Percentiles rank a stretch among this genome's conserved stretches.
Conservation (phyloP, 768 basidiomycete species). For the Strobilomyces confusus region DNA sequence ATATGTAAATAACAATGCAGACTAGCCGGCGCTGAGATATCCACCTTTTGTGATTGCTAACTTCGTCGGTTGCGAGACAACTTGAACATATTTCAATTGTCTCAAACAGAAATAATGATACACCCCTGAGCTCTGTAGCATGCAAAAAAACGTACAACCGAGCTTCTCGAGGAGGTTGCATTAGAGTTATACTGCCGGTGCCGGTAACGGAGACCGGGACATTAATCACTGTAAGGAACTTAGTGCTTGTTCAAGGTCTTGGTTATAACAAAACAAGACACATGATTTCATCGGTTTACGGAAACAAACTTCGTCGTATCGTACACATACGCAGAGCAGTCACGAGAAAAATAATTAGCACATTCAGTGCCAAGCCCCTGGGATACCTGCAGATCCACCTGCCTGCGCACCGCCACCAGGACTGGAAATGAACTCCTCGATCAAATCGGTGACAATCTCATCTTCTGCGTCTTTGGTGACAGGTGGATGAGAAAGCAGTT, state of each 20-base stretch:
- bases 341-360: neutral
- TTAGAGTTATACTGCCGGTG: too few species aligned
- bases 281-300: neutral
- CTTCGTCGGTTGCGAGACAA: neutral
- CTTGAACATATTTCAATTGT: too few species aligned
- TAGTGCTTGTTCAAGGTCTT: too few species aligned
- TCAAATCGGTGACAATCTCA: slow-evolving; percentile 57
- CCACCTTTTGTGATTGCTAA: neutral
- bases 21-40: neutral
- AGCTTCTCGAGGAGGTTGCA: too few species aligned
- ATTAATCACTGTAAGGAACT: too few species aligned
- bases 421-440: slow-evolving; percentile 55
- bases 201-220: too few species aligned
- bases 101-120: too few species aligned
- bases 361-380: slow-evolving; percentile 45
- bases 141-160: too few species aligned
- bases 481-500: slow-evolving; percentile 40
- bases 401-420: slow-evolving; percentile 37
- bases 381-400: slow-evolving; percentile 34
- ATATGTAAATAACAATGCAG: slow-evolving; percentile 4
- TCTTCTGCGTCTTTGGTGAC: slow-evolving; percentile 57
- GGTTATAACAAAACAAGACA: neutral
- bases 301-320: slow-evolving; percentile 1
- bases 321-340: slow-evolving; percentile 12
- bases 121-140: too few species aligned